A percentile compares a stretch with the other conserved stretches of the same genome.
Evolutionary conservation across 139 green algal species (phyloP).

Genomic region (Tetraselmis striata): DNA sequence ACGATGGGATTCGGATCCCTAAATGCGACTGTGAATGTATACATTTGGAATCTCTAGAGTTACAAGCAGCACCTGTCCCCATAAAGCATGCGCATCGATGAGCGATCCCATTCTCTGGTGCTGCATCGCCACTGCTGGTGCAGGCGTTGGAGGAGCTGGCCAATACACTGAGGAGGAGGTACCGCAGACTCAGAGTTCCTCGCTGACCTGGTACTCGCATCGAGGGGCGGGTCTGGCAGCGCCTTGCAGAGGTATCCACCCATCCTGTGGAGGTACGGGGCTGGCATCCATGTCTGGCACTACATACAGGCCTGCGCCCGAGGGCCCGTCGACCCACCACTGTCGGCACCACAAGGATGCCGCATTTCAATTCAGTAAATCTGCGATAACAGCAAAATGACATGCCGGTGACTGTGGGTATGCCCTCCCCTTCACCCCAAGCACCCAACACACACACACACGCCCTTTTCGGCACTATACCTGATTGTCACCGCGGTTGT

Average conservation of each 20-base stretch:
- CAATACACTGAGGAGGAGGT: too few relatives aligned
- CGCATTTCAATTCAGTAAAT: not conserved
- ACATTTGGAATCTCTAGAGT: too few relatives aligned
- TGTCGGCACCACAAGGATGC: not conserved
- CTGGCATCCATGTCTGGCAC: not conserved
- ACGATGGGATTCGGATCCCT: too few relatives aligned
- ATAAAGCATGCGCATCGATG: too few relatives aligned
- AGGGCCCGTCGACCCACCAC: not conserved
- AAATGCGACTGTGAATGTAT: too few relatives aligned
- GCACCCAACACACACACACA: not conserved
- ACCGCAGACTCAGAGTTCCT: too few relatives aligned
- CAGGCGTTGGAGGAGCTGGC: too few relatives aligned
- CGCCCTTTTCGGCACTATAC: not conserved
- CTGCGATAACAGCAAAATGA: not conserved
- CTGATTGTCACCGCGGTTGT: not conserved
- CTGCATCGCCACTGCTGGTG: too few relatives aligned
- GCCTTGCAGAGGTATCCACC: too few relatives aligned
- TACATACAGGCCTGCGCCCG: not conserved
- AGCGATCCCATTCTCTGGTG: too few relatives aligned
- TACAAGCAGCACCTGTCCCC: too few relatives aligned
- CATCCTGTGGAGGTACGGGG: not conserved
- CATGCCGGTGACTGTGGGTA: too few relatives aligned
- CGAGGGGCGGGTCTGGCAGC: not conserved
- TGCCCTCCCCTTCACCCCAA: not conserved
- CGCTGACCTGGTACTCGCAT: not conserved